Base-by-base conservation (phyloP, 2,329 filamentous ascomycete genomes). In the Cadophora luteo-olivacea region DNA sequence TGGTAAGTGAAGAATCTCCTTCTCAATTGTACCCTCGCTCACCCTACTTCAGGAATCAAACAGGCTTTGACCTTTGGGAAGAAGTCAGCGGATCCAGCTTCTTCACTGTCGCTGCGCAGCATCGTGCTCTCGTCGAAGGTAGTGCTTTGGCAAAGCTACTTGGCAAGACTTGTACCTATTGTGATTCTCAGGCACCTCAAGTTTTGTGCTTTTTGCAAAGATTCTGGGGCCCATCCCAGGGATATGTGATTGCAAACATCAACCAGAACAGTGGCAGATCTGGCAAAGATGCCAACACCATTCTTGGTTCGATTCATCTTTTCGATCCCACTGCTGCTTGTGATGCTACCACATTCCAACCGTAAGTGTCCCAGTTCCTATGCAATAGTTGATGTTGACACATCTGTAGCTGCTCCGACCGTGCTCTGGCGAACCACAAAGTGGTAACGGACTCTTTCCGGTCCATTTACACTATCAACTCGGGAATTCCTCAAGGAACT, bases 51-150 rank as follows among this genome's bases (percentile, higher is more conserved):
- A 77, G 77, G 77, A 87, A 85, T 69, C 79, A 84, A 68, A 84
- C 84, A 6, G 84, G 84, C 0, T 96, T 89, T 75, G 93, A 97
- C 78, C 84, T 97, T 3, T 96, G 93, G 93, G 93, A 96, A 78
- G 93, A 96, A 78, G 87, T 94, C 16, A 82, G 84, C 29, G 91
- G 92, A 51, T 89, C 87, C 25, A 94, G 91, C 0, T 96, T 94
- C 82, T 97, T 95, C 80, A 96, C 92, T 0, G 81, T 89, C 38
- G 87, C 88, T 3, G 85, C 86, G 51, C 88, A 92, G 69, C 89
- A 95, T 77, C 87, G 92, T 73, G 85, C 88, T n/a, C 82, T 90
- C 16, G 82, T 89, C 7, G 88, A 92, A 79, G 92, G 93, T 6
- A 87, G 84, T 65, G 82, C 84, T 2, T 84, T 96, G 19, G 92